Percentiles rank a stretch among this genome's conserved stretches.
These are phyloP conservation scores for Helichrysum umbraculigerum DNA, from an alignment of 129 eudicot species.

Conservation along the genomic window DNA sequence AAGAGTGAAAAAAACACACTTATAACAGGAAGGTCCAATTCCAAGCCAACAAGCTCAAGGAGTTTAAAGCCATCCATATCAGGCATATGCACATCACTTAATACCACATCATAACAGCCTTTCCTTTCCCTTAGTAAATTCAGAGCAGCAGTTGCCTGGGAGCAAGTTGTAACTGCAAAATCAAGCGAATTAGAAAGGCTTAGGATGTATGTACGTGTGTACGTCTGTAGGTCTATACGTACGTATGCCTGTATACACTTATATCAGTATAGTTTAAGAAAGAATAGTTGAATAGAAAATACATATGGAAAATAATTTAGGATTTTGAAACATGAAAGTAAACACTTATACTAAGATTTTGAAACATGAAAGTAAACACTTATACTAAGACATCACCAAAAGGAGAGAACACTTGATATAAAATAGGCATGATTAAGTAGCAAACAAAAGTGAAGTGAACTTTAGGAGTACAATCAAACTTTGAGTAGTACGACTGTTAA, in stretches of 20 bases:
- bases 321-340: background rate
- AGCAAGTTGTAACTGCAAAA: conserved; percentile 69
- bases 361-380: background rate
- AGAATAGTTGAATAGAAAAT: background rate
- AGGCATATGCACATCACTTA: conserved; percentile 83
- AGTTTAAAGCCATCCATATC: conserved; percentile 88
- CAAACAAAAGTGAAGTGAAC: background rate
- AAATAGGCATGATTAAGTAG: too few species aligned
- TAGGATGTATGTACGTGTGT: background rate
- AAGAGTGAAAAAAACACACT: conserved; percentile 42
- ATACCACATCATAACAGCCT: conserved; percentile 62
- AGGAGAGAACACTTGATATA: background rate
- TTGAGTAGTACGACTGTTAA: background rate
- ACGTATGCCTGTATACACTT: background rate
- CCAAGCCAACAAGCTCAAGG: conserved; percentile 75
- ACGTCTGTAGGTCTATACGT: background rate
- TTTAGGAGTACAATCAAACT: background rate
- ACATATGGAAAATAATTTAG: background rate
- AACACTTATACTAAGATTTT: background rate
- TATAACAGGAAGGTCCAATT: conserved; percentile 86
- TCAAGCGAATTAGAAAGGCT: background rate
- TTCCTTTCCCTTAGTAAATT: conserved; percentile 62
- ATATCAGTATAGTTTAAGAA: too few species aligned
- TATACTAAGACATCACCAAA: background rate
- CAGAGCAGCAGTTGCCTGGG: conserved; percentile 64